Conservation (phyloP, 2,329 filamentous ascomycete species). For the Alternaria gaisen region DNA sequence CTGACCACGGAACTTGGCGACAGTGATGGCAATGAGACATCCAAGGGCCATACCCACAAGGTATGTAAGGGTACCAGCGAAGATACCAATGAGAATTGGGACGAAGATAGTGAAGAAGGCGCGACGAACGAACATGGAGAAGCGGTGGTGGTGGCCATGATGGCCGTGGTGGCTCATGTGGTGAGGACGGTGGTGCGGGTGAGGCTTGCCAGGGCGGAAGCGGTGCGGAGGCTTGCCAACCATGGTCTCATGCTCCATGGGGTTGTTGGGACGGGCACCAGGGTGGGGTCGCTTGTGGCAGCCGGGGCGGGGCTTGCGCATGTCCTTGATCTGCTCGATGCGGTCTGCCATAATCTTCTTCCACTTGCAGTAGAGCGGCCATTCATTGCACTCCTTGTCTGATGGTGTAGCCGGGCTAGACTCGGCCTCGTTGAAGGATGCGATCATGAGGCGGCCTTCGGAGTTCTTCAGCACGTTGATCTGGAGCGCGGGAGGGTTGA, state of each 20-base stretch:
- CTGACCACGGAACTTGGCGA: conserved; percentile 63
- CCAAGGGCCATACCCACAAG: conserved; percentile 73
- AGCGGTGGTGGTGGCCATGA: conserved; percentile 28
- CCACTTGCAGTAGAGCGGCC: conserved; percentile 55
- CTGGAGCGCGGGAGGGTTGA: conserved; percentile 45
- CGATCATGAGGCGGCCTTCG: conserved; percentile 50
- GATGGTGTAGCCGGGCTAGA: conserved; percentile 27
- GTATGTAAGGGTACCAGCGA: conserved; percentile 73
- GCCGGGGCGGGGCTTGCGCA: conserved; percentile 42
- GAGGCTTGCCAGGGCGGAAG: conserved; percentile 41
- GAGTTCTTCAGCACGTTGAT: conserved; percentile 51
- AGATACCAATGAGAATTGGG: conserved; percentile 73
- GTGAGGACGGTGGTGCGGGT: conserved; percentile 36
- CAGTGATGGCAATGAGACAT: conserved; percentile 67
- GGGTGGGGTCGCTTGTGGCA: conserved; percentile 46
- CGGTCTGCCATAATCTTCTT: conserved; percentile 48
- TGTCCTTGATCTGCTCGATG: conserved; percentile 46
- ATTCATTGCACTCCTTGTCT: conserved; percentile 48
- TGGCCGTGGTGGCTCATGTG: conserved; percentile 28
- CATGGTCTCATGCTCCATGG: conserved; percentile 40
- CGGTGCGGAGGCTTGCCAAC: conserved; percentile 48
- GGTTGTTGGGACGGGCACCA: conserved; percentile 29
- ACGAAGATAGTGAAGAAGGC: conserved; percentile 71
- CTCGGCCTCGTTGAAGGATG: conserved; percentile 44
- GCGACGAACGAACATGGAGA: conserved; percentile 54